Conservation (phyloP, 2,329 filamentous ascomycete genomes). For the Trichoderma breve region DNA sequence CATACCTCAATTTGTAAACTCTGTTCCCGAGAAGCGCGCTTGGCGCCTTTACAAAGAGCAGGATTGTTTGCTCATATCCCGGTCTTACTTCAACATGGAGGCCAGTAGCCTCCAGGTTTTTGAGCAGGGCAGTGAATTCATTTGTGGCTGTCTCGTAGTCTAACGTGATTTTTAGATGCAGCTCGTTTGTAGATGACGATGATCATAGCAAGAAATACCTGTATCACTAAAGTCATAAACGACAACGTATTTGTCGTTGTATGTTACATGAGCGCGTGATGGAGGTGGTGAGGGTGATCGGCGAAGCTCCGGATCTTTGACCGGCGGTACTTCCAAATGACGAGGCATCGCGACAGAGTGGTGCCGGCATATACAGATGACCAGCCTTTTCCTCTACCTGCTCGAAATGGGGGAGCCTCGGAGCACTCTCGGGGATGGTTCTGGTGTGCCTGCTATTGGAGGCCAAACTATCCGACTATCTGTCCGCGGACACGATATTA, state of each 20-base stretch:
- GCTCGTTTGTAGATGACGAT: background rate
- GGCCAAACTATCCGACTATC: background rate
- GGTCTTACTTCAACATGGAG: constrained; percentile 70
- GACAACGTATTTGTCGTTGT: constrained; percentile 43
- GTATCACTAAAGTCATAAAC: constrained; percentile 38
- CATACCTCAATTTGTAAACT: constrained; percentile 64
- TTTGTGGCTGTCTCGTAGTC: constrained; percentile 36
- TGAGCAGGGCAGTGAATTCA: constrained; percentile 48
- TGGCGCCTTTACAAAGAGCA: constrained; percentile 66
- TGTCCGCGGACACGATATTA: background rate
- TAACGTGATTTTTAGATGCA: constrained; percentile 20
- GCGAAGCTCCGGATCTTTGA: constrained; percentile 4
- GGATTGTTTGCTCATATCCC: constrained; percentile 63
- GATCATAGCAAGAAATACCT: constrained; percentile 28
- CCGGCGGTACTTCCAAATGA: constrained; percentile 8
- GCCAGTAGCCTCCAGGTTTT: constrained; percentile 60
- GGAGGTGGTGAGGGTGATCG: constrained; percentile 5
- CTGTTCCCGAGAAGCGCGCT: constrained; percentile 61
- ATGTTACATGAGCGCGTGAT: constrained; percentile 18
- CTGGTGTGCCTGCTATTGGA: background rate
- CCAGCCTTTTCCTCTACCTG: background rate
- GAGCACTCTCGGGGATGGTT: background rate
- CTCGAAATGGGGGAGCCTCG: background rate
- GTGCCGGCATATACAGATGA: background rate
- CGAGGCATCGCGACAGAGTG: constrained; percentile 3